phyloP scores from a whole-genome alignment of 768 basidiomycete species.

The Auriscalpium orientale region DNA sequence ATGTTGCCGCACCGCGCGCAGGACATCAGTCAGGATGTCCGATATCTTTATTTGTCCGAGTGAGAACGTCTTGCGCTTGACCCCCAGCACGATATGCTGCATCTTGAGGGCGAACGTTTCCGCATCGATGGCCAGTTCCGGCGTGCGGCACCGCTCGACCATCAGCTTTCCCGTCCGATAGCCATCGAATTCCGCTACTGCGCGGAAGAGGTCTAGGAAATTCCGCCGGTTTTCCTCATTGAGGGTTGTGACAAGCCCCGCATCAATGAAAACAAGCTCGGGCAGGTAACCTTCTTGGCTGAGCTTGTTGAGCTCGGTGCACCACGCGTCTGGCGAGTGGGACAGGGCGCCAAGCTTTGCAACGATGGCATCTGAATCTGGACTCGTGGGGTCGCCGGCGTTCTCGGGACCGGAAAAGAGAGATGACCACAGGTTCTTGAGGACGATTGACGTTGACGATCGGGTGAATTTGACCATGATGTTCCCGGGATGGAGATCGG shows the following conservation, averaged over 20 bases:
- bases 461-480: conserved; percentile 97
- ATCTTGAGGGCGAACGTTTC: conserved; percentile 97
- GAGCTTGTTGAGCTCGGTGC: conserved; percentile 53
- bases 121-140: conserved; percentile 81
- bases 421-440: conserved; percentile 51
- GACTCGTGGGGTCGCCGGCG: conserved; percentile 6
- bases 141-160: conserved; percentile 89
- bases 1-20: conserved; percentile 78
- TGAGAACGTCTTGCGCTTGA: conserved; percentile 96
- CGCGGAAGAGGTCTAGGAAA: conserved; percentile 94
- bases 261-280: conserved; percentile 94
- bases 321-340: conserved; percentile 61
- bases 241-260: conserved; percentile 88
- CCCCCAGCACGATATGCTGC: conserved; percentile 88
- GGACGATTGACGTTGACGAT: conserved; percentile 59
- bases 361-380: conserved; percentile 44
- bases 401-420: conserved; percentile 35
- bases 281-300: conserved; percentile 75
- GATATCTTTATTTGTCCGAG: conserved; percentile 95
- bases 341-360: conserved; percentile 56
- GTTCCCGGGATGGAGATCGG: conserved; percentile 88
- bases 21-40: conserved; percentile 84
- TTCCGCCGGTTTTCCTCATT: conserved; percentile 77
- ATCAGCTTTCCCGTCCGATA: conserved; percentile 93
- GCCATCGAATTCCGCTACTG: conserved; percentile 94